Evolutionary conservation across 2,329 filamentous ascomycete species (phyloP), one percentile per base, ranked within the genome.

Genomic region (Blumeriella jaapii): DNA sequence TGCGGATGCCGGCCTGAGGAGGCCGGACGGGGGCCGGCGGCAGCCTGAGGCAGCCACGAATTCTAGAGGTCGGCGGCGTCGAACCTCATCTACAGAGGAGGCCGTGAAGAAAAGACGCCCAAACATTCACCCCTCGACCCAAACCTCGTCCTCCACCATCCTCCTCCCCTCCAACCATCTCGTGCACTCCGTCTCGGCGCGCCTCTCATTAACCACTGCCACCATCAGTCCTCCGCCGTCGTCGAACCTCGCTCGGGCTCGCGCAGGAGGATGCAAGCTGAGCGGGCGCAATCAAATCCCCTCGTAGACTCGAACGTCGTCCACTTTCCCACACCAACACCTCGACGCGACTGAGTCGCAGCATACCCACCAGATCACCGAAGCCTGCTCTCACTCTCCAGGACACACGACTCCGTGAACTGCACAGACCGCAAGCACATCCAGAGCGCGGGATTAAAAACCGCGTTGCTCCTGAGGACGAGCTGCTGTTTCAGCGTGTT

Each of bases 301-400:
- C 31, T 16, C 22, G 13, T n/a, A 30, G 29, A 35, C 33, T 31
- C 34, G 14, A 38, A 13, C 30, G 34, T 34, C 40, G 25, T 34
- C 34, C 27, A 27, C 23, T 19, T 29, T 27, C 33, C 34, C 39
- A 41, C 36, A 34, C 25, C 42, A 46, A 38, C 42, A 40, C 44
- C 46, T 11, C 40, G 34, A 39, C 46, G 34, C 44, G 42, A 45
- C 36, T 25, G 23, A 27, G 34, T 32, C 31, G 22, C 14, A 25
- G 13, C 12, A 20, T 34, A 15, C 30, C 31, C 38, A 33, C 34
- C 29, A 42, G 27, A 11, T 7, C 20, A 11, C 20, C 11, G 20
- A 23, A 6, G n/a, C n/a, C n/a, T n/a, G n/a, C n/a, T n/a, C n/a
- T n/a, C n/a, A n/a, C n/a, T n/a, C n/a, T n/a, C n/a, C n/a, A n/a